Base-by-base conservation (phyloP, 106 monocot species). In the Phalaenopsis equestris region DNA sequence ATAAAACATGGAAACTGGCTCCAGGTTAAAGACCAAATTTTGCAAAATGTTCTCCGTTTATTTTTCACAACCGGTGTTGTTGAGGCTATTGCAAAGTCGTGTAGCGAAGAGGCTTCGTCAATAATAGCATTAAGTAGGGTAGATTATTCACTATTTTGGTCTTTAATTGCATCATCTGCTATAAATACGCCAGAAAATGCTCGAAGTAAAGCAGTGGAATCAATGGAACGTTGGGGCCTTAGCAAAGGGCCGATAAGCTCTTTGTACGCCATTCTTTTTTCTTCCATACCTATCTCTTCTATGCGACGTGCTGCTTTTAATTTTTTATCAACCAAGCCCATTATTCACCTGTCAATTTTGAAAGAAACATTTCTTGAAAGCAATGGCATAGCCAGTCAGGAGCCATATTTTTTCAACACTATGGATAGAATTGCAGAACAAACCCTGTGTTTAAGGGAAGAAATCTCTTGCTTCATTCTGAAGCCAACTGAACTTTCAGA, bases 141-240 rank as follows among this genome's bases (percentile, higher is more conserved):
- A 64, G 41, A 55, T 75, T 78, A 92, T 87, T 85, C 49, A 75
- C 81, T 89, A 12, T 94, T 94, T 79, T 98, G 98, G 98, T 85
- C 72, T 42, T 78, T 90, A 77, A 84, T 94, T 67, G 88, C 92
- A 72, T 86, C 86, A 75, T 90, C 86, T 78, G 94, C 90, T 39
- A 84, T 80, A 38, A 87, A 78, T 83, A 87, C 98, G 61, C 85
- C 92, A 79, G 46, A 79, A 5, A 82, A 88, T 83, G 81, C 87
- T 80, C 94, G 83, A 67, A 86, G 16, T 65, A 82, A 82, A 38
- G 88, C 92, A 77, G 74, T 89, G 6, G 82, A 92, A 49, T 86
- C 98, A 9, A 93, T 93, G 90, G 89, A 94, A 78, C 88, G 92
- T 79, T 98, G 98, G 98, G 94, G 92, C 57, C 94, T 98, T 77